Evolutionary conservation across 192 early-diverging fungal species (phyloP).

Genomic region (Gigaspora rosea): DNA sequence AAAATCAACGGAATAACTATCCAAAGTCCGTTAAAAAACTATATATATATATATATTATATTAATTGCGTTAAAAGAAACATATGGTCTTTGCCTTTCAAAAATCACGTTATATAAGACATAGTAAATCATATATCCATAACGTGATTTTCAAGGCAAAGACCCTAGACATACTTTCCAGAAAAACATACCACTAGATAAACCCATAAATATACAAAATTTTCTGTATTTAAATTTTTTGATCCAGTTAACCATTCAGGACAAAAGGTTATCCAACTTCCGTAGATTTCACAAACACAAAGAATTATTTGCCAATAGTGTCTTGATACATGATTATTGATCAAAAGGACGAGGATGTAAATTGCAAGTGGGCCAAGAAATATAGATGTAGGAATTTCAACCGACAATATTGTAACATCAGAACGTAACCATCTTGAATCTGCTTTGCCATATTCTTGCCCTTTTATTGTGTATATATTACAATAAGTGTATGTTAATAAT

Average conservation of each 20-base stretch:
- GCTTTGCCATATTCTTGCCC: slow-evolving; percentile 45
- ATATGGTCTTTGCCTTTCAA: no score
- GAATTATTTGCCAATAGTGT: slow-evolving; percentile 34
- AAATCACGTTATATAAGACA: no score
- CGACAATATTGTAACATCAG: slow-evolving; percentile 36
- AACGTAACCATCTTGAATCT: slow-evolving; percentile 36
- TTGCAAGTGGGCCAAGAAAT: slow-evolving; percentile 28
- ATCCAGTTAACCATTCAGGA: slow-evolving; percentile 40
- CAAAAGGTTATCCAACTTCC: slow-evolving; percentile 42
- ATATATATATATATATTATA: neutral
- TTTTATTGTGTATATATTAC: slow-evolving; percentile 2
- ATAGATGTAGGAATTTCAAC: slow-evolving; percentile 38
- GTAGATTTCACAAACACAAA: slow-evolving; percentile 36
- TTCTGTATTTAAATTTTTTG: slow-evolving; percentile 29
- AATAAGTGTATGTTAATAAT: neutral
- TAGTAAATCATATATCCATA: no score
- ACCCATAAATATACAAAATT: slow-evolving; percentile 33
- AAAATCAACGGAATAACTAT: slow-evolving; percentile 34
- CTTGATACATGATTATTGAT: slow-evolving; percentile 32
- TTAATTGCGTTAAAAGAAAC: neutral
- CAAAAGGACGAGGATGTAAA: slow-evolving; percentile 28
- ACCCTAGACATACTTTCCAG: no score
- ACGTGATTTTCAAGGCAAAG: neutral
- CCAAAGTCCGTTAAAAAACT: slow-evolving; percentile 46
- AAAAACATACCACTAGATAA: slow-evolving; percentile 16